phyloP scores from a whole-genome alignment of 768 basidiomycete genomes.

The Phaeotremella skinneri region DNA sequence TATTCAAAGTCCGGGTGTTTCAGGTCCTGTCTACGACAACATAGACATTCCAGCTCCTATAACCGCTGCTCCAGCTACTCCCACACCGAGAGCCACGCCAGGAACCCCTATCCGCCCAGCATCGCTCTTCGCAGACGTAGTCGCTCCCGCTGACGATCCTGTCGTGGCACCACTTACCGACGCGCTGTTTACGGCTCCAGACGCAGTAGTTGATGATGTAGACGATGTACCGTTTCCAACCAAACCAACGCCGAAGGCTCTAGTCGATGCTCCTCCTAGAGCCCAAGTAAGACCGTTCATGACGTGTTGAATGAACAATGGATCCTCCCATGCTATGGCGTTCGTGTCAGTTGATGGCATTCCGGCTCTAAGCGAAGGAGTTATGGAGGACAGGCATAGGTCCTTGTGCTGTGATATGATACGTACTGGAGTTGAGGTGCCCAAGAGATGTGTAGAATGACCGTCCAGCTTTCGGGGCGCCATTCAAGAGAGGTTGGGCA shows the following conservation, averaged over 20 bases:
- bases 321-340: constrained; percentile 56
- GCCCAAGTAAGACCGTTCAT: constrained; percentile 73
- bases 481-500: constrained; percentile 53
- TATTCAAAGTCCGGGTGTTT: constrained; percentile 13
- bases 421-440: constrained; percentile 66
- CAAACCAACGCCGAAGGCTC: constrained; percentile 63
- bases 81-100: background rate
- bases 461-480: constrained; percentile 59
- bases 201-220: background rate
- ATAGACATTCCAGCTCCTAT: background rate
- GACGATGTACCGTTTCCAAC: constrained; percentile 58
- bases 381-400: too few species aligned
- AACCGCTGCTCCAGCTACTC: background rate
- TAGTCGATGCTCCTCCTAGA: constrained; percentile 67
- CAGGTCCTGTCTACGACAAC: background rate
- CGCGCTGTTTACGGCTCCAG: too few species aligned
- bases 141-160: background rate
- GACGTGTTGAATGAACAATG: constrained; percentile 69
- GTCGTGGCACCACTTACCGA: background rate
- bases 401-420: too few species aligned
- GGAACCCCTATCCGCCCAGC: background rate
- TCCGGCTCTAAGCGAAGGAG: constrained; percentile 60
- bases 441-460: constrained; percentile 83
- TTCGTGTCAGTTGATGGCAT: constrained; percentile 10
- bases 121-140: background rate